Evolutionary conservation across 495 filamentous ascomycete genomes (phyloP).

Genomic region (Penicillium waksmanii): DNA sequence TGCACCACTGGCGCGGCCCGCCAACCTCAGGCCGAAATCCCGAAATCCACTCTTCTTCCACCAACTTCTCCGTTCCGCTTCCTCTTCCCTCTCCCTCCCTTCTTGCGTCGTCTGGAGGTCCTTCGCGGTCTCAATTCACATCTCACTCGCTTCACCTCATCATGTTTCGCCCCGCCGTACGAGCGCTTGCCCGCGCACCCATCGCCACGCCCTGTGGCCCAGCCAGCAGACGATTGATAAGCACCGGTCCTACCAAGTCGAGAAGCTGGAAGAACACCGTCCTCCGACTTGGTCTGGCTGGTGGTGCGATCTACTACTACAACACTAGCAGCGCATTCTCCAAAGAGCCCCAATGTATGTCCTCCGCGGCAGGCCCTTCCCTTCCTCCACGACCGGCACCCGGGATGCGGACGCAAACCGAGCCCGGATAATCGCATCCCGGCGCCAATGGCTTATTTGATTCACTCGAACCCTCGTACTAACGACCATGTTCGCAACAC

Average conservation of each 20-base stretch:
- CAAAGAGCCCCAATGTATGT: slow-evolving; percentile 76
- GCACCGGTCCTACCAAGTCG: slow-evolving; percentile 69
- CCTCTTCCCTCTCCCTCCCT: slow-evolving; percentile 10
- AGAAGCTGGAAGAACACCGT: slow-evolving; percentile 82
- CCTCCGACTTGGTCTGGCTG: slow-evolving; percentile 74
- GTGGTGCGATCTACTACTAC: slow-evolving; percentile 85
- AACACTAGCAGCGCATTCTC: slow-evolving; percentile 87
- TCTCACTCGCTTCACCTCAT: slow-evolving; percentile 16
- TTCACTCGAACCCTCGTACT: no score
- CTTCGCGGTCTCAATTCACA: slow-evolving; percentile 19
- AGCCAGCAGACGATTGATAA: slow-evolving; percentile 65
- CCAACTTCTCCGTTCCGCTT: slow-evolving; percentile 24
- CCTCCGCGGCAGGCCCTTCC: not conserved
- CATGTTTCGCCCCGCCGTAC: slow-evolving; percentile 66
- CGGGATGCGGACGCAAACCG: no score
- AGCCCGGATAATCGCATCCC: slow-evolving; percentile 1
- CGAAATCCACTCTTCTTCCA: not conserved
- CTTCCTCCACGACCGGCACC: no score
- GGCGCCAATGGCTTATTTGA: slow-evolving; percentile 4
- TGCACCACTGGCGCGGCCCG: not conserved
- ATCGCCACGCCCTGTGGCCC: slow-evolving; percentile 43
- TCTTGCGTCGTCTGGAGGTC: slow-evolving; percentile 18
- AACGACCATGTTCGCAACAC: slow-evolving; percentile 1
- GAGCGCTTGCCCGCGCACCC: slow-evolving; percentile 56
- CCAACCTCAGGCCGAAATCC: no score